Evolutionary conservation across 805 yeast genomes (phyloP).

Genomic region (Metschnikowia koreensis): DNA sequence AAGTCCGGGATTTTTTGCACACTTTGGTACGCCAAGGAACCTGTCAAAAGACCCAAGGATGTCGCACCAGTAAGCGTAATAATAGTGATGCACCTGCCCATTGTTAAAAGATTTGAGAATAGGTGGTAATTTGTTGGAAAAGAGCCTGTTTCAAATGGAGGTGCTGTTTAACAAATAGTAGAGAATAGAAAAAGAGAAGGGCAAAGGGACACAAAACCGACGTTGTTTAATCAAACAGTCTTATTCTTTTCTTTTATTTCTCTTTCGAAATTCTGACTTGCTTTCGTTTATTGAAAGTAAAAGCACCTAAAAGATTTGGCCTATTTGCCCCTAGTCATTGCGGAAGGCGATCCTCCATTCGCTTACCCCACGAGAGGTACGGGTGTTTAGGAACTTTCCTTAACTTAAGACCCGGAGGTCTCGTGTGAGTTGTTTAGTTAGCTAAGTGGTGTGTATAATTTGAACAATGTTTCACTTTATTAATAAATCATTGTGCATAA

Average conservation of each 20-base stretch:
- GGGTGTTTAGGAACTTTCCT: not conserved
- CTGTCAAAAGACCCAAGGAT: slow-evolving; percentile 64
- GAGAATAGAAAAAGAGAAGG: not conserved
- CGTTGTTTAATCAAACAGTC: not conserved
- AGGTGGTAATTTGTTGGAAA: not conserved
- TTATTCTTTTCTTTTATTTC: no score
- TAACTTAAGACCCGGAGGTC: not conserved
- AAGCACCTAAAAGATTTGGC: not conserved
- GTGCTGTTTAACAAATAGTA: no score
- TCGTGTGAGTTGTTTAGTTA: not conserved
- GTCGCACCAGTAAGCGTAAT: slow-evolving; percentile 65
- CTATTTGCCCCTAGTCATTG: slow-evolving; percentile 2
- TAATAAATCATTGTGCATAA: no score
- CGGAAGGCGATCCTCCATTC: slow-evolving; percentile 10
- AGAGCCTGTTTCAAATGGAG: not conserved
- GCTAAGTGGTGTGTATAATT: no score
- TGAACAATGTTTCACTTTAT: no score
- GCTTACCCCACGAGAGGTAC: slow-evolving; percentile 6
- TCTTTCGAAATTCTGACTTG: no score
- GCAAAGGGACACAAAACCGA: not conserved
- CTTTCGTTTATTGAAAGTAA: not conserved
- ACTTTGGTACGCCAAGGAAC: slow-evolving; percentile 46
- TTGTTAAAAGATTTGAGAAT: not conserved
- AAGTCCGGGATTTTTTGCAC: slow-evolving; percentile 28
- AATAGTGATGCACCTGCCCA: slow-evolving; percentile 39